Evolutionary conservation across 768 basidiomycete species (phyloP).

Genomic region (Leucosporidium yakuticum): DNA sequence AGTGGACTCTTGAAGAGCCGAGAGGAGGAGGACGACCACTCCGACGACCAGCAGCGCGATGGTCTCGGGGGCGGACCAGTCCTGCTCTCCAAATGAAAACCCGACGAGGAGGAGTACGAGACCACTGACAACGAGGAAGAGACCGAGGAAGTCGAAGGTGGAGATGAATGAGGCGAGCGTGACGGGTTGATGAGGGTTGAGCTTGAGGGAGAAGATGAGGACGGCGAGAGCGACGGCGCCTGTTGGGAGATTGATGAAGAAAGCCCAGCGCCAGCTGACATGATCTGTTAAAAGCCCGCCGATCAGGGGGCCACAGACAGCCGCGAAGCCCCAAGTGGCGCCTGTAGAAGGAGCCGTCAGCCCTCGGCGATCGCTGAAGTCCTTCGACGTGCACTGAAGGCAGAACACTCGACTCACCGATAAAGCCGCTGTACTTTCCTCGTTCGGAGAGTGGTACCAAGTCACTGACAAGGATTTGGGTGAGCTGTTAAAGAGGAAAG

Average conservation of each 20-base stretch:
- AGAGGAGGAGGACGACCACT: constrained; percentile 31
- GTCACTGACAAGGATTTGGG: constrained; percentile 39
- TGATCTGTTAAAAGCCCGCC: constrained; percentile 56
- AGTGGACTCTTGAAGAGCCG: constrained; percentile 26
- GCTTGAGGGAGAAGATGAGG: constrained; percentile 44
- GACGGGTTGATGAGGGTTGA: constrained; percentile 40
- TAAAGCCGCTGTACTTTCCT: constrained; percentile 39
- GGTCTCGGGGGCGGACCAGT: constrained; percentile 27
- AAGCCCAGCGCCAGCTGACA: constrained; percentile 71
- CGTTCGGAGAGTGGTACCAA: constrained; percentile 42
- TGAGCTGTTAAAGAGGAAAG: constrained; percentile 37
- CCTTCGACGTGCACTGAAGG: constrained; percentile 58
- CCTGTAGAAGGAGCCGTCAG: background rate
- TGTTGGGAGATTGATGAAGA: constrained; percentile 42
- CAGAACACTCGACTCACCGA: constrained; percentile 35
- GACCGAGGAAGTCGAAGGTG: constrained; percentile 47
- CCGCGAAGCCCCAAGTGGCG: constrained; percentile 51
- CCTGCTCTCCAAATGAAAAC: constrained; percentile 35
- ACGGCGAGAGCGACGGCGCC: constrained; percentile 42
- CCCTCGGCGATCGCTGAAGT: constrained; percentile 64
- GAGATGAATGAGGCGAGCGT: constrained; percentile 36
- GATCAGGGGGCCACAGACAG: constrained; percentile 65
- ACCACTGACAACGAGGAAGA: constrained; percentile 42
- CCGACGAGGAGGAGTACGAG: constrained; percentile 44
- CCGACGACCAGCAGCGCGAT: constrained; percentile 36